Evolutionary conservation across 2,329 filamentous ascomycete species (phyloP), one percentile per base, ranked within the genome.

Genomic region (Helminthosporium solani): DNA sequence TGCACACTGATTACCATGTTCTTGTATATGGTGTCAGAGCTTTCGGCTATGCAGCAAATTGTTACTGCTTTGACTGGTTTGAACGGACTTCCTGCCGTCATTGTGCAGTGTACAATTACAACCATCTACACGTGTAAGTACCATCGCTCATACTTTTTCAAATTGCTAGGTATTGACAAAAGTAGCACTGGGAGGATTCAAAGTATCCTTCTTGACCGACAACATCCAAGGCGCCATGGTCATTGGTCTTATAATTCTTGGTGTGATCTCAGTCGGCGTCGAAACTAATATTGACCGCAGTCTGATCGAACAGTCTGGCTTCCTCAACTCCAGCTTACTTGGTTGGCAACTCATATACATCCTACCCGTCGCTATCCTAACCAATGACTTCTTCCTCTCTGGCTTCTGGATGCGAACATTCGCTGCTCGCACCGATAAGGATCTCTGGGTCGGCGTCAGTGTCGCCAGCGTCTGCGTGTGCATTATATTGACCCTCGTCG

Each of bases 321-420:
- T 89, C 20, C 80, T 86, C n/a, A 75, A 89, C 35, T 59, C 84
- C 4, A 87, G 74, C 46, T 77, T 90, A 2, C 77, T 94, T 1
- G 89, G 89, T 44, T 94, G 89, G 87, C 88, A 94, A 70, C 80
- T 94, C 12, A 75, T 94, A 28, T 94, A 92, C 73, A 92, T 94
- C 55, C 78, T 94, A 1, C 87, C 89, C 0, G 80, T 94, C 5
- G 88, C 88, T 35, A 81, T 94, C 53, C 65, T 91, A 45, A 91
- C 88, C 48, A 94, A 92, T 72, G 85, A 91, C 74, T 91, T 94
- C 76, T 94, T 94, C 75, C 76, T 94, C 34, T 89, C 87, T 25
- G 86, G 83, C 55, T 90, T 89, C 70, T 94, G 88, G 88, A 81
- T 92, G 68, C 85, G 88, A 40, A 88, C 88, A 4, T 94, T 94